phyloP scores from a whole-genome alignment of 177 flowering plant species.

The Vitis hybrid region DNA sequence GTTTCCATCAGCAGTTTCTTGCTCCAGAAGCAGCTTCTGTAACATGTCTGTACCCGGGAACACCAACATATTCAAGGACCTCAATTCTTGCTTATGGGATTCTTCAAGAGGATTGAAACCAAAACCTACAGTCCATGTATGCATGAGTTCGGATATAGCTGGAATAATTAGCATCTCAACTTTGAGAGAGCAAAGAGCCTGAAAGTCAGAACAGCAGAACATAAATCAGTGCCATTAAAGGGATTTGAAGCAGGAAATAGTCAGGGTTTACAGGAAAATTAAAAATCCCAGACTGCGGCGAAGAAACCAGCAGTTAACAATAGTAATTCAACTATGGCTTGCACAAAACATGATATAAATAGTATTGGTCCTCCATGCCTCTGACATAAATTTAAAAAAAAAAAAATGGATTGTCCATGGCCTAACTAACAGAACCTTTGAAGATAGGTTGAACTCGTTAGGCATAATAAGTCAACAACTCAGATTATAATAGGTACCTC shows the following conservation, averaged over 20 bases:
- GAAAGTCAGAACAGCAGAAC: slow-evolving; percentile 15
- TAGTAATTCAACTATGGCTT: neutral
- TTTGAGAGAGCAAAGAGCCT: slow-evolving; percentile 80
- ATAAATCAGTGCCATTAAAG: neutral
- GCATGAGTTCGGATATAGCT: slow-evolving; percentile 78
- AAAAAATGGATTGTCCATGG: too few relatives aligned
- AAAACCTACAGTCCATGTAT: slow-evolving; percentile 89
- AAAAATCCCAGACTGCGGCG: neutral
- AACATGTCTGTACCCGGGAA: slow-evolving; percentile 92
- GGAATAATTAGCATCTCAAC: slow-evolving; percentile 88
- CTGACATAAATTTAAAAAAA: too few relatives aligned
- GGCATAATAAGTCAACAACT: neutral
- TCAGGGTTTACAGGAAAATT: neutral
- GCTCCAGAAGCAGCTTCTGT: slow-evolving; percentile 54
- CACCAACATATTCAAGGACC: slow-evolving; percentile 79
- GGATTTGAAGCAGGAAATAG: neutral
- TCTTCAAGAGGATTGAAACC: slow-evolving; percentile 72
- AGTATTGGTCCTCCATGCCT: too few relatives aligned
- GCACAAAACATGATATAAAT: too few relatives aligned
- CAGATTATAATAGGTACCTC: neutral
- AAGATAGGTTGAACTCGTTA: too few relatives aligned
- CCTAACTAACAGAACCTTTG: too few relatives aligned
- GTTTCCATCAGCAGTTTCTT: slow-evolving; percentile 28
- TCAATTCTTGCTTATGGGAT: slow-evolving; percentile 62
- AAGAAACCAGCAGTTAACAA: neutral